Percentiles rank a stretch among this genome's conserved stretches.
phyloP scores from a whole-genome alignment of 345 rosid genomes.

The Alliaria petiolata region DNA sequence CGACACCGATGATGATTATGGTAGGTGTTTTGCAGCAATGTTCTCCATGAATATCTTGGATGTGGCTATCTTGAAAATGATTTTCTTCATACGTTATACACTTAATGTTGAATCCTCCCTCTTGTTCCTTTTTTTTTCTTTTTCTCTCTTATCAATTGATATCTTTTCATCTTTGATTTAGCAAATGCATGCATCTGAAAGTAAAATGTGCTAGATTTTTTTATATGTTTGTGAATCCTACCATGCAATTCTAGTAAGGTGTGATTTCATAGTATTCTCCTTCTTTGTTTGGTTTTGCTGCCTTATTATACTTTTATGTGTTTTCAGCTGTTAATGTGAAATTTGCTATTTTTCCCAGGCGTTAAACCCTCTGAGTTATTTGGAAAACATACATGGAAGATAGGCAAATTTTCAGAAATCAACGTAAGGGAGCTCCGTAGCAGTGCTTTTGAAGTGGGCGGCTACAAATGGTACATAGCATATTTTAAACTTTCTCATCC shows the following conservation, averaged over 20 bases:
- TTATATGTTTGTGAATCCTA: neutral
- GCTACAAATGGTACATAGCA: conserved; percentile 80
- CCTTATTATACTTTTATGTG: too few relatives aligned
- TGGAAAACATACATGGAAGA: conserved; percentile 87
- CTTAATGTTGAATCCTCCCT: too few relatives aligned
- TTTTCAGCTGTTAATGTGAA: neutral
- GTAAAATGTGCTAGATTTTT: neutral
- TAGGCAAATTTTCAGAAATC: conserved; percentile 80
- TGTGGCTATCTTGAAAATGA: neutral
- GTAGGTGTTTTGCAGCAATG: conserved; percentile 30
- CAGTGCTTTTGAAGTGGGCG: conserved; percentile 78
- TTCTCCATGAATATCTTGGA: neutral
- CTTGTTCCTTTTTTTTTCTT: too few relatives aligned
- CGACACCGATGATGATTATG: conserved; percentile 84
- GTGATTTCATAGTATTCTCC: too few relatives aligned
- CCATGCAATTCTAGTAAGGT: too few relatives aligned
- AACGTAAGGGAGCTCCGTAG: conserved; percentile 92
- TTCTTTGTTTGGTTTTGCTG: neutral
- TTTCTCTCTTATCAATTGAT: too few relatives aligned
- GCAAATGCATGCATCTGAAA: neutral
- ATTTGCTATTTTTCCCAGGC: conserved; percentile 45
- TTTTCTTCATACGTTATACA: neutral
- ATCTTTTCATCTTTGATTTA: neutral
- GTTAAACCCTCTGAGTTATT: conserved; percentile 76
- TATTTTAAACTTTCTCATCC: neutral